Evolutionary conservation across 2,329 filamentous ascomycete species (phyloP).

Genomic region (Pyrenochaeta sp.): DNA sequence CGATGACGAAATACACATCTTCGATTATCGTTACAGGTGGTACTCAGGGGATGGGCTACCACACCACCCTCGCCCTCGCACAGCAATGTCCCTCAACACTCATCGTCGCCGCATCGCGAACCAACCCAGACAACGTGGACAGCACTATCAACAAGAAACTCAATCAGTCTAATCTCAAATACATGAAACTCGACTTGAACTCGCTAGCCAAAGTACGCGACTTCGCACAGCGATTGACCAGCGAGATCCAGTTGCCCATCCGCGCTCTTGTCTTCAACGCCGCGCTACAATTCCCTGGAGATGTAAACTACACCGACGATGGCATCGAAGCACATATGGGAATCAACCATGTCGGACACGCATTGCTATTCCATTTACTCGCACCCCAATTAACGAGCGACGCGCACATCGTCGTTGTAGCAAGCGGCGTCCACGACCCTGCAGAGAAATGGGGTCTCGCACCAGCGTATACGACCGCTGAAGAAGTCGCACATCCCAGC

Average conservation of each 20-base stretch:
- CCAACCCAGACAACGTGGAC: constrained; percentile 52
- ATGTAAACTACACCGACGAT: constrained; percentile 47
- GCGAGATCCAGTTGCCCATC: constrained; percentile 51
- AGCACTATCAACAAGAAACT: constrained; percentile 53
- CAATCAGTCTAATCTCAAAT: constrained; percentile 52
- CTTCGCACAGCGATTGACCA: constrained; percentile 50
- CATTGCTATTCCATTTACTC: constrained; percentile 59
- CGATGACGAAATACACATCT: constrained; percentile 45
- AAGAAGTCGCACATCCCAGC: constrained; percentile 56
- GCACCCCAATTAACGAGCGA: constrained; percentile 47
- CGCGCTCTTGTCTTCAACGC: constrained; percentile 58
- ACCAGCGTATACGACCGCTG: constrained; percentile 53
- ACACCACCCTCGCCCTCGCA: constrained; percentile 25
- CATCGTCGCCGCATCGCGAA: constrained; percentile 38
- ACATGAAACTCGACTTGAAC: constrained; percentile 55
- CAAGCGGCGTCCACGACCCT: constrained; percentile 57
- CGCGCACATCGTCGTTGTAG: constrained; percentile 55
- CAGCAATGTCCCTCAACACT: constrained; percentile 21
- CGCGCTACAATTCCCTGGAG: constrained; percentile 53
- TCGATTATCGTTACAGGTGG: constrained; percentile 39
- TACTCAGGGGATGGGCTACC: constrained; percentile 31
- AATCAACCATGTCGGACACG: constrained; percentile 60
- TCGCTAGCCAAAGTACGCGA: constrained; percentile 49
- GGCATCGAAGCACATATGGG: constrained; percentile 59
- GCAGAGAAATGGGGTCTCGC: constrained; percentile 52